Conservation (phyloP, 768 basidiomycete genomes). For the Agrocybe chaxingu region DNA sequence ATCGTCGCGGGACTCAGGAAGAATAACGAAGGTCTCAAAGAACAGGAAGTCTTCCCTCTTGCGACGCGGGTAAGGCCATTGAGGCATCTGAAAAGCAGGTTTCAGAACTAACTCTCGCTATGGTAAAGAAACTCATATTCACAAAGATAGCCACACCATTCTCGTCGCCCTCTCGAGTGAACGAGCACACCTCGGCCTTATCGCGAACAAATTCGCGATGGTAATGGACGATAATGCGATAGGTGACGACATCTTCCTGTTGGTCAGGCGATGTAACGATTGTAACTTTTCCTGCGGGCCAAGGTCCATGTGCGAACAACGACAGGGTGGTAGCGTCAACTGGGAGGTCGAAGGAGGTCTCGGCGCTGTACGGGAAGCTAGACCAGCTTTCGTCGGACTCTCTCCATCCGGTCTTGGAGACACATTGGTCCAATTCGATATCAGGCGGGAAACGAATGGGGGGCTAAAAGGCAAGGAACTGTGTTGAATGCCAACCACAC, state of each 20-base stretch:
- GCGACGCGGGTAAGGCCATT: background rate
- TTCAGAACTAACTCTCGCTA: background rate
- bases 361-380: background rate
- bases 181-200: constrained; percentile 20
- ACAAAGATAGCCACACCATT: constrained; percentile 33
- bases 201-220: constrained; percentile 18
- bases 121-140: constrained; percentile 4
- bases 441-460: constrained; percentile 11
- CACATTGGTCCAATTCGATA: constrained; percentile 15
- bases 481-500: background rate
- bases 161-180: constrained; percentile 17
- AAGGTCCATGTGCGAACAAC: constrained; percentile 22
- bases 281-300: constrained; percentile 20
- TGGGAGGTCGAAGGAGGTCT: constrained; percentile 18
- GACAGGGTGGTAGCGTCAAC: constrained; percentile 21
- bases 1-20: too few relatives aligned
- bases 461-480: too few relatives aligned
- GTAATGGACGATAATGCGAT: constrained; percentile 23
- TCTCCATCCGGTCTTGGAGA: constrained; percentile 5
- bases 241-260: constrained; percentile 14
- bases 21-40: too few relatives aligned
- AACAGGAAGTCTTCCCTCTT: too few relatives aligned
- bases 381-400: too few relatives aligned
- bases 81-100: constrained; percentile 9
- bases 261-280: constrained; percentile 17